phyloP scores from a whole-genome alignment of 345 rosid genomes.

The Eucalyptus shirleyi region DNA sequence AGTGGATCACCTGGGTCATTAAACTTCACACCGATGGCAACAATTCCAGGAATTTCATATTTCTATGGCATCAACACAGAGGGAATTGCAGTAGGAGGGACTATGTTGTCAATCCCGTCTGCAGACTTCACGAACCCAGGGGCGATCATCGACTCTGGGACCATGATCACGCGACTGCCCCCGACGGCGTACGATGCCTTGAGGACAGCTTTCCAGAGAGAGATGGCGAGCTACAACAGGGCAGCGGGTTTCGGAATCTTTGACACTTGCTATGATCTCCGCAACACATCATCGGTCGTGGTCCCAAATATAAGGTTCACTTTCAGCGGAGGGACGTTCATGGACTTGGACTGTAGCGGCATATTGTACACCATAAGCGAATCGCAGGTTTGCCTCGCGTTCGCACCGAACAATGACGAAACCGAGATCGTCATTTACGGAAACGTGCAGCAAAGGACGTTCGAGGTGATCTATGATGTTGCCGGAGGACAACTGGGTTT shows the following conservation, averaged over 20 bases:
- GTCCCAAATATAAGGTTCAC: constrained; percentile 76
- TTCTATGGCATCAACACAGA: neutral
- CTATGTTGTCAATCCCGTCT: neutral
- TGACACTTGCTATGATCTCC: constrained; percentile 79
- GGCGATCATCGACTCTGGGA: constrained; percentile 70
- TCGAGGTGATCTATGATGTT: constrained; percentile 66
- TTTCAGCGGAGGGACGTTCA: constrained; percentile 56
- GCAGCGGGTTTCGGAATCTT: constrained; percentile 51
- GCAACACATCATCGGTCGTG: constrained; percentile 46
- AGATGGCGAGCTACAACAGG: constrained; percentile 31
- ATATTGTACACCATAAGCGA: constrained; percentile 31
- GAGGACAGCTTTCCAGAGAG: constrained; percentile 50
- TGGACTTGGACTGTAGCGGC: neutral
- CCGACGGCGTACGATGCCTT: constrained; percentile 56
- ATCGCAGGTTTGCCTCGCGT: constrained; percentile 70
- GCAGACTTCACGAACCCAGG: neutral
- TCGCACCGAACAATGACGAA: constrained; percentile 51
- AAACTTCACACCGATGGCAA: neutral
- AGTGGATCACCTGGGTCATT: neutral
- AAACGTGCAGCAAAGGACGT: constrained; percentile 74
- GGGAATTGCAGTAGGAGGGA: neutral
- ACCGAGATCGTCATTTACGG: constrained; percentile 55
- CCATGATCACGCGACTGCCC: constrained; percentile 69
- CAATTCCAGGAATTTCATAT: neutral
- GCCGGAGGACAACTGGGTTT: constrained; percentile 62